A percentile compares a stretch with the other conserved stretches of the same genome.
These are phyloP conservation scores for Cadophora luteo-olivacea DNA, from an alignment of 2,329 filamentous ascomycete species.

Conservation along the genomic window DNA sequence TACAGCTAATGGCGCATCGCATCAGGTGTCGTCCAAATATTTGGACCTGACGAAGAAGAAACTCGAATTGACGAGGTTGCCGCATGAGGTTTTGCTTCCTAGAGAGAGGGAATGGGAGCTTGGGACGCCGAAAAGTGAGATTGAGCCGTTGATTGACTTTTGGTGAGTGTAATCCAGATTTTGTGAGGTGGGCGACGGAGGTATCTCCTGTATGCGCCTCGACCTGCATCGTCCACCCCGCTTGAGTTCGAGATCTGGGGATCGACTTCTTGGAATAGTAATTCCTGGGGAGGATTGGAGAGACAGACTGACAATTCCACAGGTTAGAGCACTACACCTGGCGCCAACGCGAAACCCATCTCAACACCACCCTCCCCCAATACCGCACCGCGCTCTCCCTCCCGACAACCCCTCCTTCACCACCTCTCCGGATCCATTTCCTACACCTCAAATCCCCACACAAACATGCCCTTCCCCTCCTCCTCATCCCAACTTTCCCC, in stretches of 20 bases:
- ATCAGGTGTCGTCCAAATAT: conserved; percentile 69
- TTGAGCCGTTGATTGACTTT: conserved; percentile 70
- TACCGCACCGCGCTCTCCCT: conserved; percentile 56
- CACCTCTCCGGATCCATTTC: conserved; percentile 65
- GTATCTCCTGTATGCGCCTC: not conserved
- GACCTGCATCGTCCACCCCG: not conserved
- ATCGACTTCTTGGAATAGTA: too few species aligned
- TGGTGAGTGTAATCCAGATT: conserved; percentile 53
- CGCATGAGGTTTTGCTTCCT: conserved; percentile 60
- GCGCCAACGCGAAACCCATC: conserved; percentile 61
- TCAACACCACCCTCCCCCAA: conserved; percentile 67
- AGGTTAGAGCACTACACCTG: conserved; percentile 73
- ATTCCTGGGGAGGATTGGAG: not conserved
- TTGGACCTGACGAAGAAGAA: conserved; percentile 72
- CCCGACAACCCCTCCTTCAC: conserved; percentile 15
- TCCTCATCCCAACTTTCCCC: conserved; percentile 71
- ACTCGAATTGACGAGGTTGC: conserved; percentile 69
- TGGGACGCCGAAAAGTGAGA: conserved; percentile 58
- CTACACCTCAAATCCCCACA: conserved; percentile 64
- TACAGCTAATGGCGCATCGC: conserved; percentile 21
- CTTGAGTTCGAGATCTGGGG: not conserved
- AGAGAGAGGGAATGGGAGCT: conserved; percentile 61
- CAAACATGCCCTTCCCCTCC: conserved; percentile 63
- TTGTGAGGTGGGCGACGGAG: not conserved
- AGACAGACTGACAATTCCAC: conserved; percentile 7